These are phyloP conservation scores for Irpex sp. DNA, from an alignment of 1,284 basidiomycete species.

Conservation along the genomic window DNA sequence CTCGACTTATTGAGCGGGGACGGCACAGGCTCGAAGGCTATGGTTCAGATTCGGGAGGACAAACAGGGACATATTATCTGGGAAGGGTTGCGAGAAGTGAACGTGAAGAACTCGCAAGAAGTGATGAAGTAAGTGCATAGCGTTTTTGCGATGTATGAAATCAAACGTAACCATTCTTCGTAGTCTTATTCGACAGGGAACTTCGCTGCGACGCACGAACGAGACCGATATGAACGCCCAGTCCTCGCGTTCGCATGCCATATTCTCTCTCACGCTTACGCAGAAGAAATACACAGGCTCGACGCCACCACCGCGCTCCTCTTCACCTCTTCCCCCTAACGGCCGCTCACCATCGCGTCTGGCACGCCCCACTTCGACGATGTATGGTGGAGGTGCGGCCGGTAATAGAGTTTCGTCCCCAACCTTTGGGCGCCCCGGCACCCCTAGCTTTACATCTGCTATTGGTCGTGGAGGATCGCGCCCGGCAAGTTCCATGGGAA, in stretches of 20 bases:
- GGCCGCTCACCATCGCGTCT: constrained; percentile 74
- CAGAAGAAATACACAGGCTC: constrained; percentile 80
- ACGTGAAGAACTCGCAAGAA: constrained; percentile 78
- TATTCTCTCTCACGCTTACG: constrained; percentile 93
- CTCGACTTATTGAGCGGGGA: constrained; percentile 76
- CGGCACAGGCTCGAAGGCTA: constrained; percentile 59
- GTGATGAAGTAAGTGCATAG: constrained; percentile 79
- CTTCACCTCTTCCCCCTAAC: constrained; percentile 67
- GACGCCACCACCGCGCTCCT: constrained; percentile 62
- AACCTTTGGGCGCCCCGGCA: constrained; percentile 68
- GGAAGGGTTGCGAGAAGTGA: constrained; percentile 91
- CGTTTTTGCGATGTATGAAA: not conserved
- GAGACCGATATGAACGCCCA: constrained; percentile 99
- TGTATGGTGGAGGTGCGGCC: constrained; percentile 42
- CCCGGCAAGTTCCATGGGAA: constrained; percentile 72
- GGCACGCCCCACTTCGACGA: constrained; percentile 64
- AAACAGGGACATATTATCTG: constrained; percentile 96
- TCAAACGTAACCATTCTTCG: constrained; percentile 3
- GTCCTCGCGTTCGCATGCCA: constrained; percentile 96
- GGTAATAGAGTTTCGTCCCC: constrained; percentile 63
- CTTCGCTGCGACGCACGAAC: constrained; percentile 88
- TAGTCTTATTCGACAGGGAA: constrained; percentile 83
- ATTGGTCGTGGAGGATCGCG: constrained; percentile 48
- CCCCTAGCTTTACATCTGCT: constrained; percentile 71
- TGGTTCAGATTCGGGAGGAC: constrained; percentile 95